These are phyloP conservation scores for Pestalotiopsis fici DNA, from an alignment of 2,329 filamentous ascomycete genomes.

Conservation along the genomic window DNA sequence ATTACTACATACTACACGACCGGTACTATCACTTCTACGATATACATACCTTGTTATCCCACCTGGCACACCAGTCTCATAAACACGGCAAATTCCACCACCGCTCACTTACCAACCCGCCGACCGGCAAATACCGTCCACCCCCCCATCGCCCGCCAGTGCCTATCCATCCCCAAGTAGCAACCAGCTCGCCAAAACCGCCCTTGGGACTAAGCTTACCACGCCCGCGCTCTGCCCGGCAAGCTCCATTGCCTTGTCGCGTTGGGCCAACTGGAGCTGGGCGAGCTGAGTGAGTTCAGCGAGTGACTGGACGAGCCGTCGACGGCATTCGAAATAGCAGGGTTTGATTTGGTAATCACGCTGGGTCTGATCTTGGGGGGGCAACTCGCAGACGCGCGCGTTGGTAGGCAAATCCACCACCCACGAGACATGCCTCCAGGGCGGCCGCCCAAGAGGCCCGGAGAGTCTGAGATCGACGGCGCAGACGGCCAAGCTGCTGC, in stretches of 20 bases:
- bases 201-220: not conserved
- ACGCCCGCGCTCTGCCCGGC: not conserved
- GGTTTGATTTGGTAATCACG: not conserved
- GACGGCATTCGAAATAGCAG: too few relatives aligned
- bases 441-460: constrained; percentile 45
- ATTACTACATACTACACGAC: too few relatives aligned
- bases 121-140: not conserved
- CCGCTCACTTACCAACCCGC: not conserved
- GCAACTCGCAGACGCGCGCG: not conserved
- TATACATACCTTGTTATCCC: not conserved
- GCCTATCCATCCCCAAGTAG: not conserved
- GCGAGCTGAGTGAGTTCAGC: not conserved
- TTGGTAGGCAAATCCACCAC: too few relatives aligned
- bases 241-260: not conserved
- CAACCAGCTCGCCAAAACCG: not conserved
- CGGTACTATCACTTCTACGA: not conserved
- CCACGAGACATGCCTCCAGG: constrained; percentile 37
- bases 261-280: not conserved
- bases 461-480: constrained; percentile 35
- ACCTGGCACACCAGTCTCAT: not conserved
- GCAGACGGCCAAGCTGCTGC: constrained; percentile 31
- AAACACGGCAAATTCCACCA: not conserved
- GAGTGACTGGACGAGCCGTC: not conserved
- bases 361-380: not conserved
- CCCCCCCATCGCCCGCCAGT: not conserved